Evolutionary conservation across 2,329 filamentous ascomycete genomes (phyloP), one percentile per base, ranked within the genome.

Genomic region (Didymella pomorum): DNA sequence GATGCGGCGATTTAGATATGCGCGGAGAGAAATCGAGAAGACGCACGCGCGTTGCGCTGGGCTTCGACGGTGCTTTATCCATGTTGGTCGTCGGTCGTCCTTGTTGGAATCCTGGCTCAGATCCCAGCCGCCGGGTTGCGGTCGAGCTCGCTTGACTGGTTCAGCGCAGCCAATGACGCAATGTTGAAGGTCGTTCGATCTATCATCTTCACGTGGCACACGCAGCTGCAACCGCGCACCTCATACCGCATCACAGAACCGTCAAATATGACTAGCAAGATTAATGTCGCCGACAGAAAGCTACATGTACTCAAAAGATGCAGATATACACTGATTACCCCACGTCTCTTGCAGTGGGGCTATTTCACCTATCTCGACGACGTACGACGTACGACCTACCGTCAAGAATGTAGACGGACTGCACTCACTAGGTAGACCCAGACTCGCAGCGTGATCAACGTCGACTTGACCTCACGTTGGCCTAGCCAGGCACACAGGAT

Each of bases 101-200:
- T 52, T 67, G 65, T 50, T 44, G 45, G 12, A 23, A 65, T 65
- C 64, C 60, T 52, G 51, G 62, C 46, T 53, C 57, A 52, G 47
- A 47, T 60, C 61, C 56, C 56, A 55, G 58, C 55, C 59, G 52
- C 26, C 54, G 52, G 58, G 57, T 61, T 31, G 37, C 31, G 49
- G n/a, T 25, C 45, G 52, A 59, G 39, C 49, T 58, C 29, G 29
- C 29, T 31, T 59, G 42, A 37, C 33, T 37, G 33, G 33, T 18
- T 20, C 29, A 47, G 52, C 44, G 16, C 20, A 31, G 20, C 52
- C 47, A 23, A 57, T 57, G 58, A 61, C 58, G 58, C 11, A 47
- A 61, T 54, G 39, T 52, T 60, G 18, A 14, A 45, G 58, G 41
- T 53, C 23, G 44, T 44, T 41, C 41, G 42, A 43, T n/a, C n/a